These are phyloP conservation scores for Bullera alba DNA, from an alignment of 768 basidiomycete species.

Conservation along the genomic window DNA sequence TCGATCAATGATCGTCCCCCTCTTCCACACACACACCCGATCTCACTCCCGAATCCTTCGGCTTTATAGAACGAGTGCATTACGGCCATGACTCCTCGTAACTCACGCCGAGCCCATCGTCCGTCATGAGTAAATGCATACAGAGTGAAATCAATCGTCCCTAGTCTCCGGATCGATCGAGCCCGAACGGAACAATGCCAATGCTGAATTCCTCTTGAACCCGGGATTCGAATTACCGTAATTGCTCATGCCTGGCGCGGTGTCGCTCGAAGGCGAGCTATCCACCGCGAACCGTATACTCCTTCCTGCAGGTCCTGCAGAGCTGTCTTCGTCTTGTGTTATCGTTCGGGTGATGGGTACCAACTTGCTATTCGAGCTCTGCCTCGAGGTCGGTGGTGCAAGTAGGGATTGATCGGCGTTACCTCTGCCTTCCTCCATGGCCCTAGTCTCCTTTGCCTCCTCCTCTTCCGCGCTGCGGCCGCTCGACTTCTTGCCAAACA, in stretches of 20 bases:
- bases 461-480: too few relatives aligned
- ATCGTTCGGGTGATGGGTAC: background rate
- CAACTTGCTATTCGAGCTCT: background rate
- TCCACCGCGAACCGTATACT: constrained; percentile 39
- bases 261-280: constrained; percentile 27
- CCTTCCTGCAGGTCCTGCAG: background rate
- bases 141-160: constrained; percentile 7
- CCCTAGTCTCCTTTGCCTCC: background rate
- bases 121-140: too few relatives aligned
- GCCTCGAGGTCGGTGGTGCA: constrained; percentile 2
- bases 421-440: constrained; percentile 12
- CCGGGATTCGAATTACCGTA: constrained; percentile 29
- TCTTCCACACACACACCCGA: too few relatives aligned
- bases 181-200: constrained; percentile 28
- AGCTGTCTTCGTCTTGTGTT: background rate
- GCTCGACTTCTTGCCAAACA: constrained; percentile 1
- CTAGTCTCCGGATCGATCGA: constrained; percentile 7
- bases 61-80: too few relatives aligned
- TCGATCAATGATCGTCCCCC: too few relatives aligned
- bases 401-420: constrained; percentile 1
- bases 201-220: constrained; percentile 28
- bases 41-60: too few relatives aligned
- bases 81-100: too few relatives aligned
- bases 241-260: constrained; percentile 30
- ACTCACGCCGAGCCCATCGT: too few relatives aligned